Percentiles rank a stretch among this genome's conserved stretches.
Conservation (phyloP, 495 filamentous ascomycete species). For the Xylaria sp. region DNA sequence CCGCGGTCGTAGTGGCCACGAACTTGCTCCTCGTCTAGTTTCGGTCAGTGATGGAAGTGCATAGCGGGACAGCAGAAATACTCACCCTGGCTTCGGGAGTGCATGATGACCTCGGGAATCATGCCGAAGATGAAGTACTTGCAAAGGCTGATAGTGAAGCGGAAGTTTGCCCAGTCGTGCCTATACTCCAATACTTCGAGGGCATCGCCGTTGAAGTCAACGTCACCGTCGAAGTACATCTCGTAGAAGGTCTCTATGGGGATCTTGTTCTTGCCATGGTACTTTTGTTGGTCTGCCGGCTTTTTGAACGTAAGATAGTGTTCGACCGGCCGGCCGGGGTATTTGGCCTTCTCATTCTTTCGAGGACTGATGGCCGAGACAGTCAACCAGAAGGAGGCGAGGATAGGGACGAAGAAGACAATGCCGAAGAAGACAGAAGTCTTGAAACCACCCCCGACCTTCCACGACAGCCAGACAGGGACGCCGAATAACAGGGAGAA, state of each 20-base stretch:
- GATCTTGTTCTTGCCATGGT: conserved; percentile 79
- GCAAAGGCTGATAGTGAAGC: conserved; percentile 75
- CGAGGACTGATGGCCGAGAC: conserved; percentile 71
- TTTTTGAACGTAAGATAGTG: conserved; percentile 87
- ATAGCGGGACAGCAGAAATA: neutral
- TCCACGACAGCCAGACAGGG: conserved; percentile 71
- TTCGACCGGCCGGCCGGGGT: conserved; percentile 80
- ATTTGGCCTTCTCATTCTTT: conserved; percentile 78
- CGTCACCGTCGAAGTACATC: conserved; percentile 86
- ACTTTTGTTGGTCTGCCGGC: conserved; percentile 72
- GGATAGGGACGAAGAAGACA: conserved; percentile 69
- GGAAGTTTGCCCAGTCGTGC: conserved; percentile 87
- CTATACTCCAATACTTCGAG: conserved; percentile 83
- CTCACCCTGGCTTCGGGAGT: conserved; percentile 76
- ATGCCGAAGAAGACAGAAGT: conserved; percentile 74
- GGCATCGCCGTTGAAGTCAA: conserved; percentile 84
- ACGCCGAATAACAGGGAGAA: conserved; percentile 62
- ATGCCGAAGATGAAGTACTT: conserved; percentile 75
- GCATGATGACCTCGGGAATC: conserved; percentile 78
- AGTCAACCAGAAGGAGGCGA: conserved; percentile 74
- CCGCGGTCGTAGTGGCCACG: conserved; percentile 87
- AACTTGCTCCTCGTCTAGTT: conserved; percentile 82
- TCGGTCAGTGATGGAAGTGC: conserved; percentile 30
- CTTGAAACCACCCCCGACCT: conserved; percentile 74
- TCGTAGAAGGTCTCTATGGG: conserved; percentile 88